Base-by-base conservation (phyloP, 768 basidiomycete species). In the Lepiota venenata region DNA sequence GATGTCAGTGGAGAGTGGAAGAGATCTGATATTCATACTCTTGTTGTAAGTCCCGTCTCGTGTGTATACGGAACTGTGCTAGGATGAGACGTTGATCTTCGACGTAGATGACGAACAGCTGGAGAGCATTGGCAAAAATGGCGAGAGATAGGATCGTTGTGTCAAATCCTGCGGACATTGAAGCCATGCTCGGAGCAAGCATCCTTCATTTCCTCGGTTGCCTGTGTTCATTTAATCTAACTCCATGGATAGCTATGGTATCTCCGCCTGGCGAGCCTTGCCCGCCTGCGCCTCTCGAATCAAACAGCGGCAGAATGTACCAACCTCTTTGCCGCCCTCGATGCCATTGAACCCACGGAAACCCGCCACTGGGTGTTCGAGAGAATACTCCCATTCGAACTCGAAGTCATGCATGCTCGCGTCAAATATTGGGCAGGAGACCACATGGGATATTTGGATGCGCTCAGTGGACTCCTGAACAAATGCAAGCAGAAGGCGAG, bases 241-340 rank as follows among this genome's bases (percentile, higher is more conserved):
- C n/a, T 11, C 21, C 3, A 36, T 40, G 11, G 32, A 18, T 45
- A 92, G 88, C 80, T 92, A 25, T 93, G 91, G 91, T 88, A 87
- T 63, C 82, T 93, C 44, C 88, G 91, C 6, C 78, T 93, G 5
- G 82, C 88, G 22, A 83, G 82, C 52, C 81, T 93, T 25, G 82
- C 91, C 42, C 85, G 91, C 15, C 78, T 93, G 42, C 84, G 91
- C 43, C 80, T 93, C 44, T 91, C 87, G 74, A 92, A 92, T 65
- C 91, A 93, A 65, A 85, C 85, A n/a, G 80, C 88, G 1, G 88
- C 88, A 20, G 91, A 93, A 70, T 87, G 87, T 65, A 84, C 81
- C 9, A 91, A 91, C 69, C 77, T 93, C 20, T 93, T 89, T 66
- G 70, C 80, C 15, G 84, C 85, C 21, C 79, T 93, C 43, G 78